A percentile compares a stretch with the other conserved stretches of the same genome.
phyloP scores from a whole-genome alignment of 225 moss, liverwort and hornwort species.

The Marchantia polymorpha region DNA sequence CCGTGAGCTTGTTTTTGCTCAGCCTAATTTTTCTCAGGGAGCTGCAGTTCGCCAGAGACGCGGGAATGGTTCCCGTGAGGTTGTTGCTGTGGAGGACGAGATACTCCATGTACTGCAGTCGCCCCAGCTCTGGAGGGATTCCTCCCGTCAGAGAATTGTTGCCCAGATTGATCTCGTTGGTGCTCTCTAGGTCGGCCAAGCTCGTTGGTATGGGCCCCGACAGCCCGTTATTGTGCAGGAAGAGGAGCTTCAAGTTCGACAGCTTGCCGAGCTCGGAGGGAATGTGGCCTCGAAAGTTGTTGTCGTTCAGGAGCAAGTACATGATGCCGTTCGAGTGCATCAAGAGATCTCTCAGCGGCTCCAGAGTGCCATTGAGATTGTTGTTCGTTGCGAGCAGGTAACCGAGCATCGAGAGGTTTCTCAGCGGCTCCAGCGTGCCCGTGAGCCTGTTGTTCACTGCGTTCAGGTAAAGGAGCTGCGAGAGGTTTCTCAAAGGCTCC shows the following conservation, averaged over 20 bases:
- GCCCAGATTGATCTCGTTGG: not conserved
- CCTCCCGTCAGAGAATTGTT: slow-evolving; percentile 14
- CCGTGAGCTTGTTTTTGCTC: not conserved
- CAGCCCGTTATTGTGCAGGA: not conserved
- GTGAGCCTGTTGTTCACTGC: no score
- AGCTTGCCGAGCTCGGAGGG: slow-evolving; percentile 16
- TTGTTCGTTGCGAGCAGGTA: no score
- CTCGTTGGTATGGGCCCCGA: not conserved
- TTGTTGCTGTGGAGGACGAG: slow-evolving; percentile 34
- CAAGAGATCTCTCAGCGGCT: not conserved
- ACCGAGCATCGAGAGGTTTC: no score
- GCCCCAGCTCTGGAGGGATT: slow-evolving; percentile 39
- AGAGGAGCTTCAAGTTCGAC: not conserved
- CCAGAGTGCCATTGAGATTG: no score
- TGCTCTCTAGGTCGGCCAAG: not conserved
- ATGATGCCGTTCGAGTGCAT: no score
- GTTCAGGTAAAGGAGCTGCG: no score
- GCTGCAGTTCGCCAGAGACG: slow-evolving; percentile 28
- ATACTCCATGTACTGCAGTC: slow-evolving; percentile 32
- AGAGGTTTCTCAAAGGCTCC: no score
- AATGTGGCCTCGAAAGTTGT: slow-evolving; percentile 13
- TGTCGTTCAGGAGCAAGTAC: not conserved
- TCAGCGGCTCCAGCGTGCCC: no score
- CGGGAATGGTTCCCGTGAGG: slow-evolving; percentile 34
- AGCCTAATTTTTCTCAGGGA: slow-evolving; percentile 23